Percentiles rank a stretch among this genome's conserved stretches.
Evolutionary conservation across 768 basidiomycete species (phyloP).

Genomic region (Coprinopsis marcescibilis): DNA sequence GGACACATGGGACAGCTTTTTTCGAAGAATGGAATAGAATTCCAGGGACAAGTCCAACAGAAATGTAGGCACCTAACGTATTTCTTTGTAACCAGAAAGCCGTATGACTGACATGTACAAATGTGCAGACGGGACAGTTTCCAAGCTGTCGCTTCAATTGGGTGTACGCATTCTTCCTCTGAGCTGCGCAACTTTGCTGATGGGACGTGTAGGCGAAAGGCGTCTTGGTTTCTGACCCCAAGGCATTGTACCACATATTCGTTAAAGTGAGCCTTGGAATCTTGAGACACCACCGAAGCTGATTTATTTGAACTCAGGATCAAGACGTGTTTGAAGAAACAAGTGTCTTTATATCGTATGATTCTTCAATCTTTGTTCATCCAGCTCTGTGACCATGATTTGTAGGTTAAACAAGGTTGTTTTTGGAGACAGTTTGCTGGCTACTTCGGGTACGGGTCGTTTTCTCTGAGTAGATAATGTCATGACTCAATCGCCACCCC

Average conservation of each 20-base stretch:
- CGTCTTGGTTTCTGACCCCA: conserved; percentile 39
- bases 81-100: too few species aligned
- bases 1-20: not conserved
- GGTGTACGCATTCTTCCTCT: not conserved
- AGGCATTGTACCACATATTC: conserved; percentile 39
- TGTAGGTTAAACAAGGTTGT: not conserved
- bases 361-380: not conserved
- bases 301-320: conserved; percentile 21
- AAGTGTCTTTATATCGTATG: conserved; percentile 2
- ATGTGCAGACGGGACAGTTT: too few species aligned
- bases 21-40: too few species aligned
- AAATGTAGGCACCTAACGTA: too few species aligned
- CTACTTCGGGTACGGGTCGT: too few species aligned
- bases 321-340: conserved; percentile 25
- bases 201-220: conserved; percentile 24
- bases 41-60: too few species aligned
- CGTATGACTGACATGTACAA: too few species aligned
- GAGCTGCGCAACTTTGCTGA: too few species aligned
- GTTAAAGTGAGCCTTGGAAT: conserved; percentile 28
- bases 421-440: not conserved
- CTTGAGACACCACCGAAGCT: not conserved
- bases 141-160: not conserved
- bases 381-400: not conserved
- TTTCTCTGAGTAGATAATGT: too few species aligned
- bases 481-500: too few species aligned